phyloP scores from a whole-genome alignment of 108 stramenopile genomes.

The Mediolabrus comicus region DNA sequence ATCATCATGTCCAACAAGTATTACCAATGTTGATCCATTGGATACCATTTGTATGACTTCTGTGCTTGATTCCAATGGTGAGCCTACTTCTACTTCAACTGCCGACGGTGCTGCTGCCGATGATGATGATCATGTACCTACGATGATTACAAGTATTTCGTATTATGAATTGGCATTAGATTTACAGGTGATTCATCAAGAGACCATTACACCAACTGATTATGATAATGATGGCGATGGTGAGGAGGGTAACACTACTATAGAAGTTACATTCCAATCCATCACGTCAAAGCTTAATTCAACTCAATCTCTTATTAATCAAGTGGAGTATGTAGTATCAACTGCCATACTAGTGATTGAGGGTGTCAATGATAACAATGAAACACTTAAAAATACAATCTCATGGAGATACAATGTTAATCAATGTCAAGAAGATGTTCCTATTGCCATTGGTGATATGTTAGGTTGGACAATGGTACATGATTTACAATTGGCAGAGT shows the following conservation, averaged over 20 bases:
- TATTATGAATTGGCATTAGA: too few species aligned
- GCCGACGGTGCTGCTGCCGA: background rate
- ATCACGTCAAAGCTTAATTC: too few species aligned
- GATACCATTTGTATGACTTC: background rate
- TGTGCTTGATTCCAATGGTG: background rate
- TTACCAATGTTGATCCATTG: background rate
- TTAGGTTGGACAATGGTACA: background rate
- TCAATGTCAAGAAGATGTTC: background rate
- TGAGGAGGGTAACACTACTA: too few species aligned
- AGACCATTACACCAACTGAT: too few species aligned
- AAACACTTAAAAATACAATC: background rate
- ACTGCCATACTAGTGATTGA: background rate
- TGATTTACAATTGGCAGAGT: background rate
- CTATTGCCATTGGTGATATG: background rate
- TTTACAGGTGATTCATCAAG: too few species aligned
- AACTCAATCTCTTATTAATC: too few species aligned
- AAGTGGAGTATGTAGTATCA: too few species aligned
- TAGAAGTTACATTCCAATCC: too few species aligned
- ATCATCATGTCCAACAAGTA: background rate
- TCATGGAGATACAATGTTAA: background rate
- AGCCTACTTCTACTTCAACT: background rate
- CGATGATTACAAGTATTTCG: background rate
- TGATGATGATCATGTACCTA: background rate
- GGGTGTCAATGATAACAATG: background rate
- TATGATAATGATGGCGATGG: too few species aligned